phyloP scores from a whole-genome alignment of 805 yeast genomes.

The Schizosaccharomyces cryophilus region DNA sequence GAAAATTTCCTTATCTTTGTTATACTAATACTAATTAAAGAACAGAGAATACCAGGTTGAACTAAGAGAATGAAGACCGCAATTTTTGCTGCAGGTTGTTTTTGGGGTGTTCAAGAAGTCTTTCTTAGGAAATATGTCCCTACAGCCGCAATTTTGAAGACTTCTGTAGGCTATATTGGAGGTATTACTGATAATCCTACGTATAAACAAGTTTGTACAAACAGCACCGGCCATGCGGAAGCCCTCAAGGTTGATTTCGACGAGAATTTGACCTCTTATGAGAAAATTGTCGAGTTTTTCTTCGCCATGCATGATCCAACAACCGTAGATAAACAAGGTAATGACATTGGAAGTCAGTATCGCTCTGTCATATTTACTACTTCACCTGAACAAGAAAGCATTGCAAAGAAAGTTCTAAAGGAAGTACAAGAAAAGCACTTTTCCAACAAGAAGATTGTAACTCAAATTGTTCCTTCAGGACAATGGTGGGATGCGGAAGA shows the following conservation, averaged over 20 bases:
- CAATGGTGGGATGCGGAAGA: constrained; percentile 85
- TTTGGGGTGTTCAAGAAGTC: constrained; percentile 64
- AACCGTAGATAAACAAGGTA: constrained; percentile 57
- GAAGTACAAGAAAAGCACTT: constrained; percentile 52
- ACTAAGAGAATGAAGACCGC: not conserved
- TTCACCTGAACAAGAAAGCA: constrained; percentile 22
- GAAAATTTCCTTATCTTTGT: not conserved
- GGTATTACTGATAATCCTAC: constrained; percentile 33
- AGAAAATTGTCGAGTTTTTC: constrained; percentile 54
- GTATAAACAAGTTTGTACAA: constrained; percentile 52
- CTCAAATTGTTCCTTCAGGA: constrained; percentile 40
- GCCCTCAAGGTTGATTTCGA: constrained; percentile 63
- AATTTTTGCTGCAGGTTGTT: constrained; percentile 28
- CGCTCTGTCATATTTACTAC: constrained; percentile 59
- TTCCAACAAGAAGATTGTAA: constrained; percentile 36
- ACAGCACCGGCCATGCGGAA: constrained; percentile 62
- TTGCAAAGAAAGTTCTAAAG: constrained; percentile 23
- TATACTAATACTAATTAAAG: not conserved
- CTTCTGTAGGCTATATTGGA: constrained; percentile 77
- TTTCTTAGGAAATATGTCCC: constrained; percentile 38
- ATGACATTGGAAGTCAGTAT: constrained; percentile 74
- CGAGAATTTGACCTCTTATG: constrained; percentile 34
- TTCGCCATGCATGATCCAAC: constrained; percentile 92
- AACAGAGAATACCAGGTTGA: not conserved
- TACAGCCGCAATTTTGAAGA: constrained; percentile 40